Percentiles rank a stretch among this genome's conserved stretches.
Conservation (phyloP, 177 flowering plant species). For the Tripterygium wilfordii region DNA sequence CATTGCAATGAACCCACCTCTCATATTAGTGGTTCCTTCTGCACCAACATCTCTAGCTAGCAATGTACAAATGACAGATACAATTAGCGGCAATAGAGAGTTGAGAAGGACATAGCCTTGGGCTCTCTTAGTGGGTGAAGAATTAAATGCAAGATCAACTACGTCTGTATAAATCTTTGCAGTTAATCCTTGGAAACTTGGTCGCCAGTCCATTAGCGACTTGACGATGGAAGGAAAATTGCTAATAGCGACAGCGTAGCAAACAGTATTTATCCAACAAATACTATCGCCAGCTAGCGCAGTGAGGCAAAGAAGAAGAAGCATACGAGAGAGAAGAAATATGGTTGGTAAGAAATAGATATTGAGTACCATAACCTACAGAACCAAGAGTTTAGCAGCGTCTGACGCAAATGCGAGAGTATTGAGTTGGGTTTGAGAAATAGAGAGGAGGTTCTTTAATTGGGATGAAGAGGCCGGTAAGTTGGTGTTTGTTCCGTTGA, state of each 20-base stretch:
- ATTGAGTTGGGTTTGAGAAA: conserved; percentile 79
- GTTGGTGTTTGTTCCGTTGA: conserved; percentile 67
- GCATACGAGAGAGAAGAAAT: conserved; percentile 43
- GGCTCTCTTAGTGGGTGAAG: conserved; percentile 20
- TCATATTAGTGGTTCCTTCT: conserved; percentile 6
- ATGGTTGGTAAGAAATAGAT: conserved; percentile 39
- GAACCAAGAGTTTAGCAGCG: conserved; percentile 76
- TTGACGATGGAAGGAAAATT: conserved; percentile 58
- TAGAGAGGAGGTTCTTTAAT: conserved; percentile 51
- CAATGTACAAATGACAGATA: conserved; percentile 37
- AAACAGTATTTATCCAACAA: conserved; percentile 94
- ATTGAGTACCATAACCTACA: conserved; percentile 78
- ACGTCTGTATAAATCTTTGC: conserved; percentile 59
- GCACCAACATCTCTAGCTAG: conserved; percentile 19
- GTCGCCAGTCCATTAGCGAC: conserved; percentile 68
- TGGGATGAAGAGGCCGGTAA: conserved; percentile 88
- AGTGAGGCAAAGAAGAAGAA: conserved; percentile 49
- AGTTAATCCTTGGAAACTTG: conserved; percentile 68
- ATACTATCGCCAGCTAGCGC: conserved; percentile 80
- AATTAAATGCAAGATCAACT: conserved; percentile 22
- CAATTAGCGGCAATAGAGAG: conserved; percentile 44
- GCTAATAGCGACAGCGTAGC: conserved; percentile 41
- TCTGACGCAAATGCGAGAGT: conserved; percentile 88
- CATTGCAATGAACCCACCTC: conserved; percentile 34
- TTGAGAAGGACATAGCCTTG: conserved; percentile 56